phyloP scores from a whole-genome alignment of 768 basidiomycete species.

The Boletus vinaceobasis region DNA sequence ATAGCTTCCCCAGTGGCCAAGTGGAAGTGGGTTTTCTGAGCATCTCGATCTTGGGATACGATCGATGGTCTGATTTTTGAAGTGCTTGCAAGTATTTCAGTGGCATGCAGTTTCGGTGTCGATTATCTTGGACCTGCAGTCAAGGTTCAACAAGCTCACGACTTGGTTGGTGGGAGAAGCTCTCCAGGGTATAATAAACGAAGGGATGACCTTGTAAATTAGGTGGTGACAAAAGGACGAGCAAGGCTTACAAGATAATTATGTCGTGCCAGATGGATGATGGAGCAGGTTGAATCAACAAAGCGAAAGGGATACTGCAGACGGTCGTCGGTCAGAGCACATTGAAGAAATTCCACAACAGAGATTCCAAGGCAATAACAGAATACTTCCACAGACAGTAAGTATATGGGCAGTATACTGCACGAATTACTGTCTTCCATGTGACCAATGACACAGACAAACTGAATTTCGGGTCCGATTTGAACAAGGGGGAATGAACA shows the following conservation, averaged over 20 bases:
- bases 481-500: no score
- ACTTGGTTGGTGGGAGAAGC: not conserved
- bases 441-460: no score
- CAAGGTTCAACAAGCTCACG: not conserved
- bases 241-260: not conserved
- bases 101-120: not conserved
- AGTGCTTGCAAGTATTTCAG: not conserved
- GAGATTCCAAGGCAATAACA: no score
- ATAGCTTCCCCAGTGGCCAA: not conserved
- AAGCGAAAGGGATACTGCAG: not conserved
- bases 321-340: not conserved
- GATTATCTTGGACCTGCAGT: not conserved
- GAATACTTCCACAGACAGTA: no score
- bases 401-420: no score
- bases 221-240: not conserved
- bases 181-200: not conserved
- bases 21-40: not conserved
- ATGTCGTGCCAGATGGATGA: not conserved
- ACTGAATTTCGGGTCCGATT: no score
- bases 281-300: not conserved
- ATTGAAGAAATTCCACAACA: no score
- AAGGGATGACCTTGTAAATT: not conserved
- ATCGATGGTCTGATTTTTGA: not conserved
- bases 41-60: no score
- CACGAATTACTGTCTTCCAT: no score